phyloP scores from a whole-genome alignment of 108 stramenopile species.

The Seminavis robusta region DNA sequence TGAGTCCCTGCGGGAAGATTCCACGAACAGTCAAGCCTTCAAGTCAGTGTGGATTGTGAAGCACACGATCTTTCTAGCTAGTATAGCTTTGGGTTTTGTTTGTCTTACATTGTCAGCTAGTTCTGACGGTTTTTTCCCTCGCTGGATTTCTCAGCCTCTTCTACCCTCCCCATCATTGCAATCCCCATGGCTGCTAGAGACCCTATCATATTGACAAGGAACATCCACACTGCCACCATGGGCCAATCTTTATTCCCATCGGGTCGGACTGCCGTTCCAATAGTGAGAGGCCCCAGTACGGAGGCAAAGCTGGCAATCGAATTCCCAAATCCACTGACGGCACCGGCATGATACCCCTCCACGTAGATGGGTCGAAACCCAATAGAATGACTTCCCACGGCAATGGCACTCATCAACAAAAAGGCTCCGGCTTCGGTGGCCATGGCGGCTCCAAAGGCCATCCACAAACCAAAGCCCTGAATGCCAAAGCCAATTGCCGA shows the following conservation, averaged over 20 bases:
- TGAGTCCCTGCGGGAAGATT: no score
- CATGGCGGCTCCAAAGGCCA: slow-evolving; percentile 1
- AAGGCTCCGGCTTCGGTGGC: not conserved
- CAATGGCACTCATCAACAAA: slow-evolving; percentile 8
- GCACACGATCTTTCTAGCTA: no score
- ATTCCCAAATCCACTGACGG: slow-evolving; percentile 20
- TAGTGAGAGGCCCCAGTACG: slow-evolving; percentile 11
- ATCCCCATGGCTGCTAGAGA: slow-evolving; percentile 7
- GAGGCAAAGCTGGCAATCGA: slow-evolving; percentile 25
- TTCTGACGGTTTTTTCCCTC: no score
- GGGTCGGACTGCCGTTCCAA: slow-evolving; percentile 3
- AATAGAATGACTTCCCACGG: slow-evolving; percentile 21
- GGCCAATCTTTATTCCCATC: slow-evolving; percentile 3
- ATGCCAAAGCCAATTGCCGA: slow-evolving; percentile 12
- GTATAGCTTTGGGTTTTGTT: no score
- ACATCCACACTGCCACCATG: slow-evolving; percentile 10
- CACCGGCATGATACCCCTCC: slow-evolving; percentile 16
- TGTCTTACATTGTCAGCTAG: no score
- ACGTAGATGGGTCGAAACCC: slow-evolving; percentile 28
- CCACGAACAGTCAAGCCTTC: no score
- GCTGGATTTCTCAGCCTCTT: no score
- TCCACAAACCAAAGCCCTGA: slow-evolving; percentile 7
- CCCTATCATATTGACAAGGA: slow-evolving; percentile 6
- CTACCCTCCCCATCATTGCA: not conserved
- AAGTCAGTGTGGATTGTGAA: no score